Conservation (phyloP, 768 basidiomycete species). For the Rhizopogon sp. region DNA sequence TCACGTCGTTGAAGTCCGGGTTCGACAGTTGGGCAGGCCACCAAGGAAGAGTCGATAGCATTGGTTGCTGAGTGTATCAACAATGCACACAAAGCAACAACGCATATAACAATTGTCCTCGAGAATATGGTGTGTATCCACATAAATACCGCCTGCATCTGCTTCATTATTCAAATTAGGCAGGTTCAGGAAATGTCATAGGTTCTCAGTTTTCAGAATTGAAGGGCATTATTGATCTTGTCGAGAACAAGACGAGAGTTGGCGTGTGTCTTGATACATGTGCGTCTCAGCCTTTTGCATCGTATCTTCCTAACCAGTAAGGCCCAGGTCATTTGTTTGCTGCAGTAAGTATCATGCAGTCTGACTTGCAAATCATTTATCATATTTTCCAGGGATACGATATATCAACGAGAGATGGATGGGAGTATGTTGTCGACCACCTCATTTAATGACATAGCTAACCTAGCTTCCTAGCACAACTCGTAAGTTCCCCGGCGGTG, state of each 20-base stretch:
- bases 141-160: neutral
- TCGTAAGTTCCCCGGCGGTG: slow-evolving; percentile 10
- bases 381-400: slow-evolving; percentile 61
- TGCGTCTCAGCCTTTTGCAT: slow-evolving; percentile 20
- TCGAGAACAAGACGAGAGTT: slow-evolving; percentile 69
- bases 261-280: slow-evolving; percentile 88
- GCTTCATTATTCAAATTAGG: slow-evolving; percentile 34
- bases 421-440: slow-evolving; percentile 48
- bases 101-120: slow-evolving; percentile 56
- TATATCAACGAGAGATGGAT: slow-evolving; percentile 65
- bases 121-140: slow-evolving; percentile 72
- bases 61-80: slow-evolving; percentile 73
- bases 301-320: neutral
- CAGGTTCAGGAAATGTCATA: slow-evolving; percentile 74
- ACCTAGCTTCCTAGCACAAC: slow-evolving; percentile 15
- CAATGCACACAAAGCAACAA: slow-evolving; percentile 60
- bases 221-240: slow-evolving; percentile 58
- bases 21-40: slow-evolving; percentile 70
- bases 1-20: slow-evolving; percentile 53
- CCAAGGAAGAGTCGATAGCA: slow-evolving; percentile 54
- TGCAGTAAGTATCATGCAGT: slow-evolving; percentile 42
- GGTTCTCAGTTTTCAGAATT: slow-evolving; percentile 70
- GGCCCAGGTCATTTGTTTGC: slow-evolving; percentile 69
- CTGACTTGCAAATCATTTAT: neutral
- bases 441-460: neutral